A percentile compares a stretch with the other conserved stretches of the same genome.
phyloP scores from a whole-genome alignment of 202 grass and related monocot species.

The Panicum hallii region DNA sequence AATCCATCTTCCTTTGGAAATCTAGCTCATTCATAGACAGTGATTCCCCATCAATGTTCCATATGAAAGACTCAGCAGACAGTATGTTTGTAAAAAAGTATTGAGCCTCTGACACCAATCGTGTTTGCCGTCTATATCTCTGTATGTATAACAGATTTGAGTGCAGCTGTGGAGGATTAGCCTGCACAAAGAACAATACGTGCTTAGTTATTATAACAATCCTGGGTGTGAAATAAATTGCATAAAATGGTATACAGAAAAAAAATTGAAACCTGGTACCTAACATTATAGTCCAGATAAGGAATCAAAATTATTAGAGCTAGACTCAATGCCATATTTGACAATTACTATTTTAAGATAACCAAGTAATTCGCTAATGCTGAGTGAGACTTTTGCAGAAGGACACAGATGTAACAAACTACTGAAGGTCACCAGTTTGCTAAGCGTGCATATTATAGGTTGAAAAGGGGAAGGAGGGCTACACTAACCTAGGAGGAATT shows the following conservation, averaged over 20 bases:
- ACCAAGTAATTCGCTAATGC: background rate
- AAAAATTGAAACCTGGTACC: background rate
- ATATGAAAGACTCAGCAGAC: conserved; percentile 95
- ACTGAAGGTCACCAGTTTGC: background rate
- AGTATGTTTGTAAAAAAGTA: conserved; percentile 98
- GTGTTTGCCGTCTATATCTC: conserved; percentile 75
- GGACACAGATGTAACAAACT: background rate
- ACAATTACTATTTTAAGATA: conserved; percentile 22
- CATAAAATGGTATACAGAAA: background rate
- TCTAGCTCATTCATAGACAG: conserved; percentile 87
- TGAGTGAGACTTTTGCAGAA: background rate
- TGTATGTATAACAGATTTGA: conserved; percentile 98
- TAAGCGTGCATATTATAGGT: too few species aligned
- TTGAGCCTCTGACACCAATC: conserved; percentile 85
- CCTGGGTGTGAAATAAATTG: conserved; percentile 5
- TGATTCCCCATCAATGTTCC: conserved; percentile 91
- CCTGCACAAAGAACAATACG: conserved; percentile 60
- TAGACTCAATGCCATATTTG: background rate
- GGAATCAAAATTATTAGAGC: conserved; percentile 10
- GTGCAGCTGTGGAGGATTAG: conserved; percentile 92
- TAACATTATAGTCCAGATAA: conserved; percentile 10
- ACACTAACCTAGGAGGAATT: background rate
- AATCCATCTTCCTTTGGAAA: conserved; percentile 92
- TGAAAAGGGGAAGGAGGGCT: too few species aligned
- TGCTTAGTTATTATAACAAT: conserved; percentile 26